Evolutionary conservation across 2,329 filamentous ascomycete genomes (phyloP).

Genomic region (Celoporthe dispersa): DNA sequence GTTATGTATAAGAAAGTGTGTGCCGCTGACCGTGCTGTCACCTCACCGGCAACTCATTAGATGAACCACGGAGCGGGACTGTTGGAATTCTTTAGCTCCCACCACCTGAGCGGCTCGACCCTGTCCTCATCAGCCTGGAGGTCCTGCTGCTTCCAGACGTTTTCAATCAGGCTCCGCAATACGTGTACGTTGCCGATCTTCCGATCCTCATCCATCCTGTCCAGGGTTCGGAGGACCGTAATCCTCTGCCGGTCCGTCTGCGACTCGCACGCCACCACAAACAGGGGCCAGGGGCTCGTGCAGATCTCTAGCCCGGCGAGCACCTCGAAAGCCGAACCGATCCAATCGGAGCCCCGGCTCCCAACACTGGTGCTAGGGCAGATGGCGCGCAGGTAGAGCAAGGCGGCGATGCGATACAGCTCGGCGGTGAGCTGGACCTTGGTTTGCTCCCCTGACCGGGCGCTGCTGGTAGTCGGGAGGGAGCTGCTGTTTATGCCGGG

Average conservation of each 20-base stretch:
- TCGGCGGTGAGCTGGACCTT: constrained; percentile 50
- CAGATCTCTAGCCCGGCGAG: constrained; percentile 45
- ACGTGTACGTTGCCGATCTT: constrained; percentile 52
- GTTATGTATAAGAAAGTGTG: background rate
- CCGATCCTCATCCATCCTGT: constrained; percentile 47
- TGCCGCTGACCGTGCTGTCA: background rate
- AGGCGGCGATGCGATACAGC: constrained; percentile 53
- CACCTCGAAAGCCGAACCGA: constrained; percentile 43
- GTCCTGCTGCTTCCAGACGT: constrained; percentile 52
- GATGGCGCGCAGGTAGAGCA: constrained; percentile 37
- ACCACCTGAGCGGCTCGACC: constrained; percentile 42
- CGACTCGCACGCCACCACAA: constrained; percentile 51
- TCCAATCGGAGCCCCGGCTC: constrained; percentile 37
- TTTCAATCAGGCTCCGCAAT: constrained; percentile 48
- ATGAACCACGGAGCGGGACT: constrained; percentile 43
- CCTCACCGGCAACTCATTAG: constrained; percentile 30
- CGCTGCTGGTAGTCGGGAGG: constrained; percentile 35
- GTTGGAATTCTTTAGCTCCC: constrained; percentile 43
- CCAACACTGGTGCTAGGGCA: constrained; percentile 33
- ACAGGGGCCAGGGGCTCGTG: constrained; percentile 55
- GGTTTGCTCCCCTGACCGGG: constrained; percentile 31
- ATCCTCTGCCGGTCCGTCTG: constrained; percentile 47
- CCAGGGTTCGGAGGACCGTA: constrained; percentile 44
- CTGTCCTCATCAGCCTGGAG: constrained; percentile 40
- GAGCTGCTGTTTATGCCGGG: constrained; percentile 36